Percentiles rank a stretch among this genome's conserved stretches.
phyloP scores from a whole-genome alignment of 768 basidiomycete genomes.

The Daedaleopsis sinensis region DNA sequence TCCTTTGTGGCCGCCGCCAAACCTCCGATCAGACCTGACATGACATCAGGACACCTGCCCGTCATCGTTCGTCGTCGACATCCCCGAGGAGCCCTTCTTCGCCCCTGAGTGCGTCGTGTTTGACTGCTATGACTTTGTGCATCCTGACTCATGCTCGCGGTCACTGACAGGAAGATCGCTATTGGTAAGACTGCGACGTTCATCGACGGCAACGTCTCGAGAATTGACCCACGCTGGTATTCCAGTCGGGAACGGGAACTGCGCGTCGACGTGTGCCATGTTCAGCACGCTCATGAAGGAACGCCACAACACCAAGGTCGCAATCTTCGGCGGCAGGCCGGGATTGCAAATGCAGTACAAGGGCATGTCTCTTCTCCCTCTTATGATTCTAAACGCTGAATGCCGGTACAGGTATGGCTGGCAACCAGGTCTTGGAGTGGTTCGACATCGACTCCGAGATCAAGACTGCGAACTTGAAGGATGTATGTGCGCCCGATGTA shows the following conservation, averaged over 20 bases:
- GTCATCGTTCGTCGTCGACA: slow-evolving; percentile 26
- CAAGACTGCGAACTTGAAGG: slow-evolving; percentile 47
- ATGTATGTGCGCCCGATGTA: slow-evolving; percentile 24
- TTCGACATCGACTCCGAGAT: slow-evolving; percentile 60
- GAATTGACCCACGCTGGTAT: not conserved
- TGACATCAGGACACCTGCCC: slow-evolving; percentile 39
- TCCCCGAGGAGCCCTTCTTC: slow-evolving; percentile 52
- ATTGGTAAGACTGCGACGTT: slow-evolving; percentile 20
- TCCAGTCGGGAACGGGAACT: slow-evolving; percentile 36
- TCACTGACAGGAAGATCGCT: slow-evolving; percentile 24
- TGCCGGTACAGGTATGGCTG: slow-evolving; percentile 47
- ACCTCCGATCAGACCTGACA: not conserved
- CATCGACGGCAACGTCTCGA: not conserved
- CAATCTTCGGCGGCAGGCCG: slow-evolving; percentile 61
- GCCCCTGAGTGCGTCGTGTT: slow-evolving; percentile 37
- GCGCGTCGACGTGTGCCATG: slow-evolving; percentile 66
- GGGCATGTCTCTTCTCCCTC: slow-evolving; percentile 21
- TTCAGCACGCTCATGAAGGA: slow-evolving; percentile 66
- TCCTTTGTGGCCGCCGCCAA: not conserved
- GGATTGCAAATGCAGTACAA: slow-evolving; percentile 53
- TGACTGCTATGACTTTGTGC: not conserved
- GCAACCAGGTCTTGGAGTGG: slow-evolving; percentile 68
- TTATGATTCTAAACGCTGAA: not conserved
- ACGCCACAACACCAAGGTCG: slow-evolving; percentile 52
- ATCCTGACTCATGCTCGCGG: not conserved